Conservation (phyloP, 2,329 filamentous ascomycete species). For the Ascochyta clinopodiicola region DNA sequence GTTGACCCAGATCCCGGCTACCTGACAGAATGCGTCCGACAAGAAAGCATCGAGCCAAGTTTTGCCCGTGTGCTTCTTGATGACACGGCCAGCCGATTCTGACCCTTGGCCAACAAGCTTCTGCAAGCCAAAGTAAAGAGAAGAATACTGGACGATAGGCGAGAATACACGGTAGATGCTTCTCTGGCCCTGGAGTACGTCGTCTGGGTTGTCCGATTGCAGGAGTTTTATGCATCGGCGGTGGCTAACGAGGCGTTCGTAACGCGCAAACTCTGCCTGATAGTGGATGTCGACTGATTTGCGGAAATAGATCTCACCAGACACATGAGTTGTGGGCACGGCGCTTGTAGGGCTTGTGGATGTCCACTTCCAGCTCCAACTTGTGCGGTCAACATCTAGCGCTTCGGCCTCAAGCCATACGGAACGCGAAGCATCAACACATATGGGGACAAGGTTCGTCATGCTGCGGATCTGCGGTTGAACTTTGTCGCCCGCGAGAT, state of each 20-base stretch:
- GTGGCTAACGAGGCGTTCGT: slow-evolving; percentile 38
- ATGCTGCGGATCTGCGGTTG: slow-evolving; percentile 14
- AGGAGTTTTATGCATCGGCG: slow-evolving; percentile 39
- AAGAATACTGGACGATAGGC: slow-evolving; percentile 46
- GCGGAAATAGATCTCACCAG: slow-evolving; percentile 32
- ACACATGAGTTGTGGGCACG: slow-evolving; percentile 28
- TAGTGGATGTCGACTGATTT: slow-evolving; percentile 20
- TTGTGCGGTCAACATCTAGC: slow-evolving; percentile 9
- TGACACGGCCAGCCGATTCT: slow-evolving; percentile 20
- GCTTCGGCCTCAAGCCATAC: slow-evolving; percentile 40
- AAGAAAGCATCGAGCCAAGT: slow-evolving; percentile 38
- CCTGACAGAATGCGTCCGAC: slow-evolving; percentile 43
- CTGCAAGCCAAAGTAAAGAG: slow-evolving; percentile 41
- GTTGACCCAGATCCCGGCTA: slow-evolving; percentile 43
- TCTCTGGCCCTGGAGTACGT: slow-evolving; percentile 41
- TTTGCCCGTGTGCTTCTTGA: slow-evolving; percentile 21
- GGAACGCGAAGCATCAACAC: slow-evolving; percentile 39
- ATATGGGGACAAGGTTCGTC: slow-evolving; percentile 18
- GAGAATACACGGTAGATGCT: slow-evolving; percentile 51
- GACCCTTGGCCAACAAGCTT: slow-evolving; percentile 16
- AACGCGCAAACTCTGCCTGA: slow-evolving; percentile 36
- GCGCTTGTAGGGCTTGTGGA: slow-evolving; percentile 13
- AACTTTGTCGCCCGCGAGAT: slow-evolving; percentile 8
- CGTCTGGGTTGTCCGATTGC: slow-evolving; percentile 34
- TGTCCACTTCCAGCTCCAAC: slow-evolving; percentile 41